Base-by-base conservation (phyloP, 371 early-diverging fungal genomes). In the Mortierella sp. region DNA sequence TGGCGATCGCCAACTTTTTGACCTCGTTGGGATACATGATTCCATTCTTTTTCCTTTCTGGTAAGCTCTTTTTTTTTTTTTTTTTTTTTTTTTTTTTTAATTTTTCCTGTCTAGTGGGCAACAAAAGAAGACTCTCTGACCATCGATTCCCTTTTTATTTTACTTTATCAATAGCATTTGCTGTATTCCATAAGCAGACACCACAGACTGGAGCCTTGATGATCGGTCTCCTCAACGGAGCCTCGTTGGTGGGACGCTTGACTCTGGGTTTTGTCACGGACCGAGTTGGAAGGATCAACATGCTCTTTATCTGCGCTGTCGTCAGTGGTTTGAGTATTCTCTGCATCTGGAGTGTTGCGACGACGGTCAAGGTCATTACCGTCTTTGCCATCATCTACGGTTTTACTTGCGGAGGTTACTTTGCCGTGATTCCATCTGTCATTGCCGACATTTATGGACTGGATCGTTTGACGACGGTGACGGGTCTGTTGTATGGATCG, bases 151-250 rank as follows among this genome's bases (percentile, higher is more conserved):
- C 4, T 47, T 19, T 21, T 29, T 23, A 4, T 6, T 46, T 16
- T 16, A 29, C 57, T 44, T 62, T 12, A 43, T 64, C 25, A 2
- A 25, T 63, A 81, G 81, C 70, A 5, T 82, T 70, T 66, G 71
- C 80, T 56, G 70, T 69, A 28, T 60, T 74, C 56, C 69, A 67
- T 18, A 85, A 82, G 14, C 70, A 84, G 37, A 75, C 85, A 0
- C 23, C 66, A 4, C 52, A 46, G 15, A 82, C 84, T 14, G 88
- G 85, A 12, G 86, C 87, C 9, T 62, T 85, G 7, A 66, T 90
- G 37, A 71, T 89, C n/a, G 86, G 86, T 45, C 69, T 88, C 61
- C 80, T 87, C 62, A 90, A 88, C 64, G 87, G 83, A n/a, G 85
- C 85, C 11, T 87, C 89, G 0, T 84, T 86, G 1, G 53, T 89